Evolutionary conservation across 176 grass and related monocot genomes (phyloP), one percentile per base, ranked within the genome.

Genomic region (Carex scoparia): DNA sequence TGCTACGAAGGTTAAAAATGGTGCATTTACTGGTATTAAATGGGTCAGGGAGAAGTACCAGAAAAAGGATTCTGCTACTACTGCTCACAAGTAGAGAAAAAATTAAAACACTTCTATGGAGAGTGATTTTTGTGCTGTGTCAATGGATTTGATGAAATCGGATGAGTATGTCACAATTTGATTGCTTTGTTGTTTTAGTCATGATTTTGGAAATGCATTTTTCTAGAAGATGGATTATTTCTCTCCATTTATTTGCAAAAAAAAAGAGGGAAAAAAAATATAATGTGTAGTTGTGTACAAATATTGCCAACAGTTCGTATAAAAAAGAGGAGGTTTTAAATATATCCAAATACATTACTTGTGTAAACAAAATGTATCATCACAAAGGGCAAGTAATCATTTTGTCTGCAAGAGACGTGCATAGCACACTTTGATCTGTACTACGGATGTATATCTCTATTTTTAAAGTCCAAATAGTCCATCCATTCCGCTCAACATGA

Each of bases 31-130:
- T 19, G 85, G 93, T 72, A 86, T 92, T 85, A 90, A 92, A 82
- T 95, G 93, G 90, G 87, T 91, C 35, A 95, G 89, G 70, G 86
- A 79, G 12, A 84, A 91, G 79, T 95, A 86, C 85, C 87, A 46
- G 44, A 46, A 46, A 46, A 46, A 46, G 7, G 44, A 46, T 46
- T 46, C 44, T 46, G 44, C 1, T 46, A 46, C 44, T 46, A 8
- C 44, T 46, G 44, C 1, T 46, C 44, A 46, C 44, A 46, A 46
- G 44, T 46, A 46, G 79, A 64, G 23, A 83, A 51, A 27, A 27
- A 51, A 51, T 10, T 7, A 67, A 51, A 53, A 49, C 7, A 48
- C 15, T 12, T 12, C 4, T 70, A 68, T 69, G 37, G 31, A 9
- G 79, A 46, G 10, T 7, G 28, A 28, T 7, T 65, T 10, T 65